Evolutionary conservation across 805 yeast genomes (phyloP), one percentile per base, ranked within the genome.

Genomic region (Candida pseudofarinosa): DNA sequence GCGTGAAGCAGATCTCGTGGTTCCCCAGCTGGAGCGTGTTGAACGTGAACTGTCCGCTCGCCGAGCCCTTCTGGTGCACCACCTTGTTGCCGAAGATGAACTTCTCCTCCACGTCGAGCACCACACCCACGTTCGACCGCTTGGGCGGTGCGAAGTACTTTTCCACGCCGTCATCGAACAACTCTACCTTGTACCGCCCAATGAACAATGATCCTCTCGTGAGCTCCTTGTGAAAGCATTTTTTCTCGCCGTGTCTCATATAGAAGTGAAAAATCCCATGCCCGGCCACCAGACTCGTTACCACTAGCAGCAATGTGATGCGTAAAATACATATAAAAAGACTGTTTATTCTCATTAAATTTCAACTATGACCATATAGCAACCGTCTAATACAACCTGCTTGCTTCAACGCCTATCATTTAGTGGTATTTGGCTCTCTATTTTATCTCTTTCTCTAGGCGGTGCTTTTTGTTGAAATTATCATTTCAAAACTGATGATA

Each of bases 211-310:
- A 67, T 16, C 73, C 80, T 49, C 69, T 67, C 3, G 74, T 61
- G 39, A 81, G 58, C 50, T 80, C 84, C 48, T 76, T 77, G 53
- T 73, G 72, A 58, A 80, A 79, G 55, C 87, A 80, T 52, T 67
- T 72, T 42, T 72, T 66, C 41, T 72, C 75, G 10, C 77, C 77
- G 12, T 79, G 76, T 17, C 67, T 68, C n/a, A 71, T 56, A 50
- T 76, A 79, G 53, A 71, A 77, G 54, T 79, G 76, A 46, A 80
- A 18, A 15, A 52, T n/a, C 17, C 42, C 44, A 15, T 46, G 19
- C 18, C 23, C 31, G 33, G 40, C 15, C 12, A 20, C 1, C 6
- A 19, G 18, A 18, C 7, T 14, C 33, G 19, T 19, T n/a, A 37
- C 8, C 4, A 37, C 18, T 23, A 37, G 30, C 18, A 37, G 14